Evolutionary conservation across 2,329 filamentous ascomycete species (phyloP).

Genomic region (Chaetomium sp.): DNA sequence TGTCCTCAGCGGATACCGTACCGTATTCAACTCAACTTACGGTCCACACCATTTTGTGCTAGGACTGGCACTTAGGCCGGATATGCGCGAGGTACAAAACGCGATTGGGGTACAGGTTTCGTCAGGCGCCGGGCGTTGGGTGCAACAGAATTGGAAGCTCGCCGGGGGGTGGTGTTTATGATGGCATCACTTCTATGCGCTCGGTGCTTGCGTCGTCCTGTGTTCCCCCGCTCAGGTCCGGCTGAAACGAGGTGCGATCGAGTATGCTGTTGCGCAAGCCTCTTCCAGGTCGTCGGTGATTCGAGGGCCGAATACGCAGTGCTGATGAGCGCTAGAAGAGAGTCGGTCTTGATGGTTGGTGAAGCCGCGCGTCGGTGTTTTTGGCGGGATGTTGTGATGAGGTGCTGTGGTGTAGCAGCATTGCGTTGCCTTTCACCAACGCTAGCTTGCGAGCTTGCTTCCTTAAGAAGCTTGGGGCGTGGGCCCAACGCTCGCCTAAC

Average conservation of each 20-base stretch:
- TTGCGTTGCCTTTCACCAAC: neutral
- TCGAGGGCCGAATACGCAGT: no score
- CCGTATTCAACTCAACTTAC: constrained; percentile 6
- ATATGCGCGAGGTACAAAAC: neutral
- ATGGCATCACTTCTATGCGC: constrained; percentile 7
- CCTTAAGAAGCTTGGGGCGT: no score
- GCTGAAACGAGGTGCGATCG: neutral
- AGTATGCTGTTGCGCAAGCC: neutral
- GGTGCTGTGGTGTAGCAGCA: neutral
- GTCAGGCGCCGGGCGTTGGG: neutral
- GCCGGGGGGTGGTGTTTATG: constrained; percentile 1
- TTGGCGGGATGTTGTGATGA: no score
- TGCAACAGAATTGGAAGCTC: neutral
- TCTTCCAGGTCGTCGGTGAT: no score
- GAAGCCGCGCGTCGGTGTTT: no score
- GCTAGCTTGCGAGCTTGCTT: no score
- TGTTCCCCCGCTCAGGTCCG: neutral
- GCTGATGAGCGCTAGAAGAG: no score
- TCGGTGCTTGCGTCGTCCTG: neutral
- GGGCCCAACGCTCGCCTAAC: no score
- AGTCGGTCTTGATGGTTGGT: no score
- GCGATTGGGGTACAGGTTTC: no score
- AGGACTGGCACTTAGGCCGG: neutral
- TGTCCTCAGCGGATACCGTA: neutral
- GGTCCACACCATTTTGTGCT: constrained; percentile 20